A percentile compares a stretch with the other conserved stretches of the same genome.
Conservation (phyloP, 1,139 yeast species). For the Hanseniaspora gamundiae region DNA sequence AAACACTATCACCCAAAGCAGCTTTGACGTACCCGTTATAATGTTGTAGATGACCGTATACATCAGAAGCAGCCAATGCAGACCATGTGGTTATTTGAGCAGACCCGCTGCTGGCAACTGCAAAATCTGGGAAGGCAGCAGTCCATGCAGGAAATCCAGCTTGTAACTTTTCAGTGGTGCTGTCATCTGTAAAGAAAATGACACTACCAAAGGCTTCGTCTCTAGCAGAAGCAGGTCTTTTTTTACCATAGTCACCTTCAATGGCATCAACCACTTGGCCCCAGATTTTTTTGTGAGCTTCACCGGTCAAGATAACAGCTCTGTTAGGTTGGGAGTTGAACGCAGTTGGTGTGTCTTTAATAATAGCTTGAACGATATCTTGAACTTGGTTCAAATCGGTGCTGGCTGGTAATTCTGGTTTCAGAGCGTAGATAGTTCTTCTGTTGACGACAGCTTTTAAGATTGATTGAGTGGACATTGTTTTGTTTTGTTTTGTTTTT, state of each 20-base stretch:
- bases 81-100: constrained; percentile 36
- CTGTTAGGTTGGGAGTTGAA: constrained; percentile 37
- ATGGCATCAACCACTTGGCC: constrained; percentile 25
- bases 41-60: constrained; percentile 36
- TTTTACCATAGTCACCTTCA: constrained; percentile 26
- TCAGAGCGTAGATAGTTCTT: constrained; percentile 29
- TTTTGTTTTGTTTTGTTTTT: not conserved
- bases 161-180: constrained; percentile 28
- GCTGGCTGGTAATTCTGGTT: constrained; percentile 28
- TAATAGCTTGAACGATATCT: constrained; percentile 25
- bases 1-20: constrained; percentile 28
- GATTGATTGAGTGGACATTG: constrained; percentile 12
- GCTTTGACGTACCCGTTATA: constrained; percentile 32
- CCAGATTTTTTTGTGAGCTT: constrained; percentile 33
- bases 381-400: constrained; percentile 27
- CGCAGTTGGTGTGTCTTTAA: constrained; percentile 34
- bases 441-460: constrained; percentile 26
- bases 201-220: constrained; percentile 36
- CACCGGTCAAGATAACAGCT: constrained; percentile 31
- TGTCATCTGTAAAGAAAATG: constrained; percentile 33
- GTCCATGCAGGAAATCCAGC: constrained; percentile 30
- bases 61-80: constrained; percentile 30
- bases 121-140: constrained; percentile 33
- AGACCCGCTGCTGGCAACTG: constrained; percentile 34
- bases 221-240: constrained; percentile 29